Evolutionary conservation across 2,329 filamentous ascomycete genomes (phyloP), one percentile per base, ranked within the genome.

Genomic region (Colletotrichum ledebouriae): DNA sequence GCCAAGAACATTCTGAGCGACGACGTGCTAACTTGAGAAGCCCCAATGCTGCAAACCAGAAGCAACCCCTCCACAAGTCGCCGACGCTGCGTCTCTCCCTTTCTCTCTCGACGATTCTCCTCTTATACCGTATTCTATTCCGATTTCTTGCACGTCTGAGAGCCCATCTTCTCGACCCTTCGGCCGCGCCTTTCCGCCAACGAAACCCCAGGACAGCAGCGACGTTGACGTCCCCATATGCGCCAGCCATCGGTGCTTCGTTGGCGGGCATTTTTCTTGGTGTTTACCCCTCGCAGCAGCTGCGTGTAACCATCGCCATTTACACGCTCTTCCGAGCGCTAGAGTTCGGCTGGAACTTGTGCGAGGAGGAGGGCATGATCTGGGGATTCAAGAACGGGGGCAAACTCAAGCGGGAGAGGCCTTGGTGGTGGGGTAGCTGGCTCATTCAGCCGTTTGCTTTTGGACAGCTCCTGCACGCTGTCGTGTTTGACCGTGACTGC

Each of bases 231-330:
- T 97, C 94, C 2, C 86, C 87, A 10, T 92, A 94, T 76, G 92
- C 95, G 1, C 95, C 95, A 1, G 94, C 94, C 2, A 86, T 98
- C n/a, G 96, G 95, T 11, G 94, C 95, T 6, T 94, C 93, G 73
- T 79, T 98, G 55, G 94, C 95, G 1, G 95, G 95, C 3, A 86
- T 97, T 57, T 91, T 93, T 57, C 83, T 98, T 17, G 93, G 92
- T 7, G 86, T 97, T 10, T 93, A 89, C 71, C 84, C 95, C 76
- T 73, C 87, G 1, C 79, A 82, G 71, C 85, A 87, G 75, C 78
- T 96, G 73, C 90, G 96, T 58, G 84, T 95, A 60, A 93, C 92
- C 0, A 86, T 96, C 53, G 90, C 94, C 13, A 93, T 98, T 70
- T 97, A 95, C 76, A 84, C 90, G 63, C 85, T 94, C 70, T 95